Conservation (phyloP, 2,329 filamentous ascomycete species). For the Xylaria sp. region DNA sequence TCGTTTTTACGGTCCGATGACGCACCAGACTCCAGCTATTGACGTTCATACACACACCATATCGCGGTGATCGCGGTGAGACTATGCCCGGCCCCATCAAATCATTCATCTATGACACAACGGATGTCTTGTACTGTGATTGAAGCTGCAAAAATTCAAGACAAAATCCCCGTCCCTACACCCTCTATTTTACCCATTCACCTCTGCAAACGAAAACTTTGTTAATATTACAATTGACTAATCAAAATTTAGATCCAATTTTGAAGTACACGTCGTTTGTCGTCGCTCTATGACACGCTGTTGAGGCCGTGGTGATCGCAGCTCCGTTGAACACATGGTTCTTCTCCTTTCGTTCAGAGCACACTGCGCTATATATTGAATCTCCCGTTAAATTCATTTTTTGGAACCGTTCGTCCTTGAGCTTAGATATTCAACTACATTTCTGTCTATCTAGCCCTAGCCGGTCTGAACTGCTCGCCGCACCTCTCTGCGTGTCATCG, state of each 20-base stretch:
- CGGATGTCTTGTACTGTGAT: conserved; percentile 16
- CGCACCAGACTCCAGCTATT: conserved; percentile 5
- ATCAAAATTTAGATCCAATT: neutral
- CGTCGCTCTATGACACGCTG: neutral
- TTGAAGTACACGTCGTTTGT: neutral
- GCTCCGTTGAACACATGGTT: neutral
- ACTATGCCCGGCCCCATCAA: conserved; percentile 3
- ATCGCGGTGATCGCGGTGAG: conserved; percentile 19
- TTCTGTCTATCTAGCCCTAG: neutral
- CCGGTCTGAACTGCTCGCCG: neutral
- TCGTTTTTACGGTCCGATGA: neutral
- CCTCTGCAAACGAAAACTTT: neutral
- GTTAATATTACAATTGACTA: neutral
- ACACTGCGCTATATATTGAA: neutral
- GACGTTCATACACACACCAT: conserved; percentile 11
- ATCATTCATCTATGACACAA: conserved; percentile 23
- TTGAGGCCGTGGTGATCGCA: conserved; percentile 12
- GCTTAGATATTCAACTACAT: neutral
- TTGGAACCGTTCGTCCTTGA: neutral
- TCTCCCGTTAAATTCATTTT: neutral
- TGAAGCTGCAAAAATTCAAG: neutral
- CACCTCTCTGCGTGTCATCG: neutral
- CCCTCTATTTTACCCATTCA: neutral
- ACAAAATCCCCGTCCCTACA: neutral
- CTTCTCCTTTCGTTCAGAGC: neutral